Evolutionary conservation across 345 rosid species (phyloP).

Genomic region (Pistacia integerrima): DNA sequence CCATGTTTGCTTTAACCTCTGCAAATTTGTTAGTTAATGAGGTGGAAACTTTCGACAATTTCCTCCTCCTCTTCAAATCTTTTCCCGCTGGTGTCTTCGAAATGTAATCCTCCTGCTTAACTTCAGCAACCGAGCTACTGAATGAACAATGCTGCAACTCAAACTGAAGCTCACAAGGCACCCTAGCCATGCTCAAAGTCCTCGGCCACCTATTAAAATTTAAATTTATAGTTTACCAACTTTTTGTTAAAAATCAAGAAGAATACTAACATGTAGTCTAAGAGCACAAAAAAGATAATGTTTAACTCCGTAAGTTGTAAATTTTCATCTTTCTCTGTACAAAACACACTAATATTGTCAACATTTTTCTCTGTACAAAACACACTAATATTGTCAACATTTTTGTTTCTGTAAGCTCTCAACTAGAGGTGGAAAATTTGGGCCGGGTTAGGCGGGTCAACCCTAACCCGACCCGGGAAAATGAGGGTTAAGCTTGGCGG

Average conservation of each 20-base stretch:
- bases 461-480: too few species aligned
- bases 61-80: slow-evolving; percentile 23
- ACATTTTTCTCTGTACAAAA: too few species aligned
- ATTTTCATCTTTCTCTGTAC: too few species aligned
- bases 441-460: too few species aligned
- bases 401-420: too few species aligned
- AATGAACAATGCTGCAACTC: slow-evolving; percentile 33
- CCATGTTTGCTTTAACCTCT: slow-evolving; percentile 1
- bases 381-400: too few species aligned
- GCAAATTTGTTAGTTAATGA: slow-evolving; percentile 20
- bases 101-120: slow-evolving; percentile 10
- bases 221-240: not conserved
- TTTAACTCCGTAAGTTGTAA: too few species aligned
- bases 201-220: slow-evolving; percentile 48
- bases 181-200: slow-evolving; percentile 53
- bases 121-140: slow-evolving; percentile 16
- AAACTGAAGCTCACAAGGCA: slow-evolving; percentile 52
- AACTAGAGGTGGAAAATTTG: too few species aligned
- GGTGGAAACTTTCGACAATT: slow-evolving; percentile 12
- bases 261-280: too few species aligned
- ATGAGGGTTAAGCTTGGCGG: too few species aligned
- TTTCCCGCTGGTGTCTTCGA: slow-evolving; percentile 34
- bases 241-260: not conserved
- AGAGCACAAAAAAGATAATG: too few species aligned
- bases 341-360: too few species aligned